Percentiles rank a stretch among this genome's conserved stretches.
Conservation (phyloP, 2,329 filamentous ascomycete species). For the Capronia americana region DNA sequence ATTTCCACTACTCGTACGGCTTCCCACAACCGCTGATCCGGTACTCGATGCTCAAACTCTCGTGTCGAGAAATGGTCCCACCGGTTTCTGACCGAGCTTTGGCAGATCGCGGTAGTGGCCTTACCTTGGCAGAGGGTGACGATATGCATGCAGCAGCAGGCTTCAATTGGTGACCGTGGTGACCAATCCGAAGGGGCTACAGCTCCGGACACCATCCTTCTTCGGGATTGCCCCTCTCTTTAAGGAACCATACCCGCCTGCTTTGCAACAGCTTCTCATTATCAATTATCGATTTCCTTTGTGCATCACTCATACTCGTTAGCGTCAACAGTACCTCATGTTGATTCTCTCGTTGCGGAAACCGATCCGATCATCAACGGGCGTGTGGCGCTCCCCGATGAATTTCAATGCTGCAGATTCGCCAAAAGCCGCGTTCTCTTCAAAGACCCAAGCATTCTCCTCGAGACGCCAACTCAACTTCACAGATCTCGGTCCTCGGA, state of each 20-base stretch:
- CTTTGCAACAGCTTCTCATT: neutral
- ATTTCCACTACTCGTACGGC: neutral
- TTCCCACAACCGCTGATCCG: no score
- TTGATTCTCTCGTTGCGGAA: neutral
- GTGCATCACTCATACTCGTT: neutral
- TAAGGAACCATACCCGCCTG: neutral
- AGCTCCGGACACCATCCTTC: neutral
- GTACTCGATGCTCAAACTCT: neutral
- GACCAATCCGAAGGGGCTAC: no score
- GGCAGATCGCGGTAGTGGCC: neutral
- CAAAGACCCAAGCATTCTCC: neutral
- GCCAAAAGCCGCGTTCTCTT: neutral
- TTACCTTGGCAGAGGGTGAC: no score
- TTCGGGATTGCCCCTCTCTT: neutral
- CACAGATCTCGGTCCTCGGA: neutral
- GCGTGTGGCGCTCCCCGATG: neutral
- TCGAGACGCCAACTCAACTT: neutral
- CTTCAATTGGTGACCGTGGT: neutral
- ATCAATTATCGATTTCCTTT: neutral
- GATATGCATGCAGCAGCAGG: neutral
- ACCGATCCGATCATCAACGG: neutral
- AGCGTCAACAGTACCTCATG: neutral
- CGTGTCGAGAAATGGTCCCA: neutral
- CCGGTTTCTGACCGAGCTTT: neutral
- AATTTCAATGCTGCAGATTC: neutral